Percentiles rank a stretch among this genome's conserved stretches.
These are phyloP conservation scores for Trichoderma sp. DNA, from an alignment of 2,329 filamentous ascomycete genomes.

Conservation along the genomic window DNA sequence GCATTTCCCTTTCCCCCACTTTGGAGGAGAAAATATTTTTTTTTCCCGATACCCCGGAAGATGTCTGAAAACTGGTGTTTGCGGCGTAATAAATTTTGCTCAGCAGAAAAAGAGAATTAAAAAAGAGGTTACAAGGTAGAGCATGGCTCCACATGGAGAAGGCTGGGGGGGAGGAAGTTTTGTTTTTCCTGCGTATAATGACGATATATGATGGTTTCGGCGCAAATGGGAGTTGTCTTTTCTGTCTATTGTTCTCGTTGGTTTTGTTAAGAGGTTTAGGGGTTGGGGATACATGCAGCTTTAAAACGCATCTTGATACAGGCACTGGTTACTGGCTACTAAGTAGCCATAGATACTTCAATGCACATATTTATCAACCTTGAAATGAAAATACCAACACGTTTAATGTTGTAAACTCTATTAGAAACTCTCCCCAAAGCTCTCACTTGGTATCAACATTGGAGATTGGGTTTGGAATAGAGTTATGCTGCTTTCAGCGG, in stretches of 20 bases:
- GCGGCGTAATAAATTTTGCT: constrained; percentile 1
- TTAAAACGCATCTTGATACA: neutral
- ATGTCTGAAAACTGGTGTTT: constrained; percentile 16
- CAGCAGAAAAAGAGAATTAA: neutral
- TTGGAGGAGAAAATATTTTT: neutral
- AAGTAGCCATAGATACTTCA: neutral
- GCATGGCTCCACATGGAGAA: constrained; percentile 20
- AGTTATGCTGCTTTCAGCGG: neutral
- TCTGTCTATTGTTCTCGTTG: neutral
- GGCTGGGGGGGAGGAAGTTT: neutral
- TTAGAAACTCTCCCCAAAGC: neutral
- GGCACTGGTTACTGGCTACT: neutral
- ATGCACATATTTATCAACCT: neutral
- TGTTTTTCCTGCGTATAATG: neutral
- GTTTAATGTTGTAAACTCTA: neutral
- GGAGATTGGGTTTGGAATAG: neutral
- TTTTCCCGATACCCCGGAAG: constrained; percentile 16
- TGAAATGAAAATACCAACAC: neutral
- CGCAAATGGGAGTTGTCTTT: neutral
- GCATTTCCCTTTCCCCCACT: neutral
- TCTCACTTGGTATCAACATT: neutral
- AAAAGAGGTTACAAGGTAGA: constrained; percentile 11
- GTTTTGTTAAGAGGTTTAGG: neutral
- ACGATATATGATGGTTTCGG: constrained; percentile 9
- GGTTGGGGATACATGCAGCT: neutral